Evolutionary conservation across 768 basidiomycete genomes (phyloP).

Genomic region (Boletus pseudo-olivaceus): DNA sequence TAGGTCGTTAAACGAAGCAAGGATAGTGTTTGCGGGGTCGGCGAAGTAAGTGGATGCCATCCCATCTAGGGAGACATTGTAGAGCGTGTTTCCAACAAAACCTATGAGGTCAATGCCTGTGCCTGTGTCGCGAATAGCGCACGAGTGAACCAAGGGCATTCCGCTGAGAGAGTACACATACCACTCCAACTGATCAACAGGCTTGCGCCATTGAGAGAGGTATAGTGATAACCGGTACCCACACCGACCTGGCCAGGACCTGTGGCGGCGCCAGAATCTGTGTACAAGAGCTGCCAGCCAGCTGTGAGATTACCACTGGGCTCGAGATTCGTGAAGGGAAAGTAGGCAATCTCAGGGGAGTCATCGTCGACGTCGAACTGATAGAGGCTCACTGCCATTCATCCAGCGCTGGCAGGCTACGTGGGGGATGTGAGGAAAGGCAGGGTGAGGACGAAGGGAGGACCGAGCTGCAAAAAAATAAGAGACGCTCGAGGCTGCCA

Average conservation of each 20-base stretch:
- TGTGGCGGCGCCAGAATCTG: constrained; percentile 44
- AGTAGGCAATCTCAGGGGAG: constrained; percentile 61
- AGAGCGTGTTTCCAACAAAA: constrained; percentile 42
- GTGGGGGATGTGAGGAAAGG: constrained; percentile 4
- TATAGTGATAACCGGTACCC: constrained; percentile 61
- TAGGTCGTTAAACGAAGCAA: constrained; percentile 50
- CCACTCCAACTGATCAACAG: constrained; percentile 61
- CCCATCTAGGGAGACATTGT: constrained; percentile 54
- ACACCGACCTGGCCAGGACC: constrained; percentile 42
- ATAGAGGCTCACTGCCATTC: constrained; percentile 25
- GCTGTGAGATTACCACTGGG: constrained; percentile 44
- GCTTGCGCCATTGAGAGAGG: constrained; percentile 55
- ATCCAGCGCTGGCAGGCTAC: constrained; percentile 26
- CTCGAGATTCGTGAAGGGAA: constrained; percentile 56
- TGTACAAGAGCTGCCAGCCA: constrained; percentile 71
- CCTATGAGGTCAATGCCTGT: constrained; percentile 63
- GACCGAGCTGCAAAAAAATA: not conserved
- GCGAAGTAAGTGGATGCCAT: constrained; percentile 22
- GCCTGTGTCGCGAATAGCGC: constrained; percentile 38
- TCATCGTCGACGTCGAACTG: constrained; percentile 59
- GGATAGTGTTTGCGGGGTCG: constrained; percentile 34
- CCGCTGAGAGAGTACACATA: constrained; percentile 31
- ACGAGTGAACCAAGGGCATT: constrained; percentile 4
- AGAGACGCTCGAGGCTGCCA: constrained; percentile 18
- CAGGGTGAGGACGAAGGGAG: constrained; percentile 10